Percentiles rank a stretch among this genome's conserved stretches.
Conservation (phyloP, 2,329 filamentous ascomycete species). For the Talaromyces albobiverticillius region DNA sequence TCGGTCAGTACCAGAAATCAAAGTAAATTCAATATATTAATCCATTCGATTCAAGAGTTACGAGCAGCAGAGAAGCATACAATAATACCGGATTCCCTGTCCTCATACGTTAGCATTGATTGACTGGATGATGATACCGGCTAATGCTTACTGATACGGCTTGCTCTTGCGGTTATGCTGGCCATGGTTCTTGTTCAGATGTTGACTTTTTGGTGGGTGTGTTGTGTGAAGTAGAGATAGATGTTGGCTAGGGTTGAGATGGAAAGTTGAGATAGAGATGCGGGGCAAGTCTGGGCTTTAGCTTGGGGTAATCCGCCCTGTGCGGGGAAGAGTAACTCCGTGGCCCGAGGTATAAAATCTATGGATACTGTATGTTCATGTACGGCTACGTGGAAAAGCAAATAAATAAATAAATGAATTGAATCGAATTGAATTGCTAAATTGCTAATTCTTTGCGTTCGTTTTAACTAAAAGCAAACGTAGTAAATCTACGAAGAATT, state of each 20-base stretch:
- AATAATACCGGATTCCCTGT: conserved; percentile 49
- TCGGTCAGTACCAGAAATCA: neutral
- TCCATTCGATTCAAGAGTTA: too few species aligned
- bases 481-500: conserved; percentile 47
- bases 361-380: too few species aligned
- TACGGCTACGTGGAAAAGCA: too few species aligned
- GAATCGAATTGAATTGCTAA: too few species aligned
- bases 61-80: conserved; percentile 27
- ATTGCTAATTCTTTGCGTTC: too few species aligned
- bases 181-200: conserved; percentile 5
- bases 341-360: too few species aligned
- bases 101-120: too few species aligned
- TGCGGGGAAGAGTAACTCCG: too few species aligned
- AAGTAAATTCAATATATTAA: neutral
- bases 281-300: neutral
- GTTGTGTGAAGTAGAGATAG: too few species aligned
- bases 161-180: conserved; percentile 5
- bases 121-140: too few species aligned
- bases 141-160: conserved; percentile 15
- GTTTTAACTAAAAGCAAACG: too few species aligned
- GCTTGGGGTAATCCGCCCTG: too few species aligned
- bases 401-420: neutral
- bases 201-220: neutral
- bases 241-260: neutral
- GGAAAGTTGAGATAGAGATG: neutral